Base-by-base conservation (phyloP, 345 rosid species). In the Eutrema yunnanense region DNA sequence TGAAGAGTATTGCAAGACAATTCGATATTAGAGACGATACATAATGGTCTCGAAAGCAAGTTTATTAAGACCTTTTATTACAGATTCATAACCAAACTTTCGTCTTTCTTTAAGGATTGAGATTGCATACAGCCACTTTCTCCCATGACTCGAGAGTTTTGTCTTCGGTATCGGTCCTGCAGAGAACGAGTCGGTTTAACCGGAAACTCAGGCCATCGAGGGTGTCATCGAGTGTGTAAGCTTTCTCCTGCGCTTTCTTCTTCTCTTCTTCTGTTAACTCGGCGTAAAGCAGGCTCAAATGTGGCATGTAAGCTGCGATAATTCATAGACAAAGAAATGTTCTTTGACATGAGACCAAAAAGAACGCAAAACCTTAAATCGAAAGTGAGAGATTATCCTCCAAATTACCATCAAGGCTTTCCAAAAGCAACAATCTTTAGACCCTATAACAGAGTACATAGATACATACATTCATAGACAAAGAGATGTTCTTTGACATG, bases 251-350 rank as follows among this genome's bases (percentile, higher is more conserved):
- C 11, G 89, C 93, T 69, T 73, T 82, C 72, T 84, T 86, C 89
- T 90, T 92, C 79, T 84, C 90, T 14, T 88, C 89, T n/a, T 87
- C 90, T 0, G 84, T 81, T 44, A 88, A 82, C 82, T 90, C 88
- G 1, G 82, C 87, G 38, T 92, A 92, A 14, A 90, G 83, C 41
- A 90, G 79, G 82, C 98, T 92, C 70, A 86, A 65, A 82, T 88
- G 98, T 9, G 97, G 98, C 98, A 92, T 92, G 77, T 88, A 88
- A 43, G 91, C 96, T 92, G 81, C 83, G 36, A 71, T 0, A n/a
- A 44, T 16, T 2, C 40, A 32, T 56, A 14, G 48, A 62, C 36
- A 67, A 32, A 27, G 9, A 40, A 41, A 40, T 0, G 0, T 6
- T 62, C 0, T 16, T 30, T 12, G 46, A 19, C 34, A 62, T 16